Evolutionary conservation across 345 rosid genomes (phyloP).

Genomic region (Orychophragmus violaceus): DNA sequence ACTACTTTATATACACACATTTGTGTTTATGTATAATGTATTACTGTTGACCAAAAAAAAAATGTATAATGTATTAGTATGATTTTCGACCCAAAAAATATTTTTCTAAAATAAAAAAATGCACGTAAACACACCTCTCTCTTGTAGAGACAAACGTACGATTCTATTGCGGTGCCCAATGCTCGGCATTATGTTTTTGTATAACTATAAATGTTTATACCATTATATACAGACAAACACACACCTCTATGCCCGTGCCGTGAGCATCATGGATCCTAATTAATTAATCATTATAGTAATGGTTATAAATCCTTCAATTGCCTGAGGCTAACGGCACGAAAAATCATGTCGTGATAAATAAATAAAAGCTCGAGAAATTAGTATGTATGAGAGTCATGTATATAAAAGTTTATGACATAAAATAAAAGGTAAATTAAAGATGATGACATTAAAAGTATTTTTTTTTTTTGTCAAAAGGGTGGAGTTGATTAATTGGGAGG

Average conservation of each 20-base stretch:
- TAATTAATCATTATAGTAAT: slow-evolving; percentile 2
- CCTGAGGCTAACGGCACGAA: slow-evolving; percentile 22
- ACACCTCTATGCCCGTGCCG: slow-evolving; percentile 29
- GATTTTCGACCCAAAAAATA: too few relatives aligned
- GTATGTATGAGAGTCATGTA: slow-evolving; percentile 1
- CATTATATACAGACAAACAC: slow-evolving; percentile 20
- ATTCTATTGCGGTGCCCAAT: slow-evolving; percentile 27
- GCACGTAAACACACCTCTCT: slow-evolving; percentile 9
- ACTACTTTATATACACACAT: slow-evolving; percentile 19
- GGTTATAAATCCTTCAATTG: neutral
- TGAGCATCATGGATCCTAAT: slow-evolving; percentile 29
- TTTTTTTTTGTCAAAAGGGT: slow-evolving; percentile 6
- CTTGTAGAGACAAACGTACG: slow-evolving; percentile 29
- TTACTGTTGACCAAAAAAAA: too few relatives aligned
- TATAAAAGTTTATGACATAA: neutral
- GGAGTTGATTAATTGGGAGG: slow-evolving; percentile 24
- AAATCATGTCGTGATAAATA: neutral
- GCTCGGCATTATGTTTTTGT: slow-evolving; percentile 22
- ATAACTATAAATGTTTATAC: slow-evolving; percentile 5
- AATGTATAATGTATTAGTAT: too few relatives aligned
- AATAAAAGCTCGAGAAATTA: neutral
- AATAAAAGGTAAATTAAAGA: neutral
- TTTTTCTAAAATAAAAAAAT: neutral
- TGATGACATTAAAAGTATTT: slow-evolving; percentile 4
- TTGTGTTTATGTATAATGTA: neutral